These are phyloP conservation scores for Trichophyton equinum DNA, from an alignment of 2,329 filamentous ascomycete species.

Conservation along the genomic window DNA sequence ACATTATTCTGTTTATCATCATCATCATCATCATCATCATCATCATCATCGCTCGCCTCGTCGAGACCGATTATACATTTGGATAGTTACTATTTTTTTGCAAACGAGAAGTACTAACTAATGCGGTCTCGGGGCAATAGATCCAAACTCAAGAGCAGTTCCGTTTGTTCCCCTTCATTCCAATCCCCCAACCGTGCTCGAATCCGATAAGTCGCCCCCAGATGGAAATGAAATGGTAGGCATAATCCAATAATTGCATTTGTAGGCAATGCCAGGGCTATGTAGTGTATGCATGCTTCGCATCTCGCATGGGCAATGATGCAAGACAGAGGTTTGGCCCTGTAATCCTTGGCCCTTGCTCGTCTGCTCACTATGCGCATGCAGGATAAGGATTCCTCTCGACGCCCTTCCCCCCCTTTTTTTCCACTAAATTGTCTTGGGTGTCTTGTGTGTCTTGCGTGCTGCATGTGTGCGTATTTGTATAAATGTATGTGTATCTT, in stretches of 20 bases:
- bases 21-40: not conserved
- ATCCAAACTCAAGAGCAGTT: not conserved
- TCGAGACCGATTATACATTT: not conserved
- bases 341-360: not conserved
- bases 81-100: not conserved
- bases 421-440: not conserved
- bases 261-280: not conserved
- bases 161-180: not conserved
- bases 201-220: not conserved
- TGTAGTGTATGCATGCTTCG: constrained; percentile 1
- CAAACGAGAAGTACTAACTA: not conserved
- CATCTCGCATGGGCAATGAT: constrained; percentile 1
- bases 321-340: not conserved
- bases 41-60: not conserved
- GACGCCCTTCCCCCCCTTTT: not conserved
- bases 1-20: not conserved
- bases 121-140: not conserved
- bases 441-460: too few relatives aligned
- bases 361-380: not conserved
- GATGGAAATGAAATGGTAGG: not conserved
- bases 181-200: not conserved
- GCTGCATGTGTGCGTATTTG: not conserved
- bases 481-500: not conserved
- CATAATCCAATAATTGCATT: not conserved
- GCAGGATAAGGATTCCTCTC: not conserved